Evolutionary conservation across 176 grass and related monocot species (phyloP).

Genomic region (Oryza punctata): DNA sequence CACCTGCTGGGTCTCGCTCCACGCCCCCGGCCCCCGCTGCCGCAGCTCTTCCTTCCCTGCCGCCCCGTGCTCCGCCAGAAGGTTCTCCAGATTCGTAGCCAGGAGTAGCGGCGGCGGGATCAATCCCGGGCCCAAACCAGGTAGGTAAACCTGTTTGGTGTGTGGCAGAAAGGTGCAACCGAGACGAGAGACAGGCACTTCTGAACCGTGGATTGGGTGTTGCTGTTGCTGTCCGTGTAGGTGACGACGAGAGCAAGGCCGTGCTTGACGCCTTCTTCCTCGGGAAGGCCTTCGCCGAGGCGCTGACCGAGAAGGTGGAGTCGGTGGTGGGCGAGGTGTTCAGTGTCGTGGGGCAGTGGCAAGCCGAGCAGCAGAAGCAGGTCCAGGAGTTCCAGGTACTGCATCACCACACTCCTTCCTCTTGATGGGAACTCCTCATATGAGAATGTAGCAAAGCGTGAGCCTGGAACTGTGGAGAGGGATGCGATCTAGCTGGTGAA

Average conservation of each 20-base stretch:
- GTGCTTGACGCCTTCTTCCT: conserved; percentile 97
- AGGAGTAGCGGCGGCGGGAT: conserved; percentile 26
- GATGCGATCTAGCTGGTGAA: neutral
- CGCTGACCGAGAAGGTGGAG: conserved; percentile 78
- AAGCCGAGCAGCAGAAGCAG: conserved; percentile 94
- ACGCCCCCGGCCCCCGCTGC: neutral
- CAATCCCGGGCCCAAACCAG: conserved; percentile 44
- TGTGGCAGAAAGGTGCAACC: neutral
- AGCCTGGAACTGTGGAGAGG: neutral
- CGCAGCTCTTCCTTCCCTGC: conserved; percentile 11
- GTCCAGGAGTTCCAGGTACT: conserved; percentile 81
- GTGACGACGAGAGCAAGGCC: conserved; percentile 72
- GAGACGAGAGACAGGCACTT: neutral
- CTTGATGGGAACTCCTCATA: neutral
- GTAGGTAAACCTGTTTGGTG: conserved; percentile 29
- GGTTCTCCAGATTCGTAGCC: neutral
- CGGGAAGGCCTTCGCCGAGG: conserved; percentile 87
- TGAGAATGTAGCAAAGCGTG: neutral
- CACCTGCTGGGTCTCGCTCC: neutral
- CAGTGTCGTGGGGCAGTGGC: conserved; percentile 87
- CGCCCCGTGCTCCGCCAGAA: neutral
- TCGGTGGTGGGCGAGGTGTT: conserved; percentile 81
- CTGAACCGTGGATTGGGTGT: neutral
- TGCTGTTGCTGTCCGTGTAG: conserved; percentile 32
- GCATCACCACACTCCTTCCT: neutral